phyloP scores from a whole-genome alignment of 2,329 filamentous ascomycete genomes.

The Aureobasidium vineae region DNA sequence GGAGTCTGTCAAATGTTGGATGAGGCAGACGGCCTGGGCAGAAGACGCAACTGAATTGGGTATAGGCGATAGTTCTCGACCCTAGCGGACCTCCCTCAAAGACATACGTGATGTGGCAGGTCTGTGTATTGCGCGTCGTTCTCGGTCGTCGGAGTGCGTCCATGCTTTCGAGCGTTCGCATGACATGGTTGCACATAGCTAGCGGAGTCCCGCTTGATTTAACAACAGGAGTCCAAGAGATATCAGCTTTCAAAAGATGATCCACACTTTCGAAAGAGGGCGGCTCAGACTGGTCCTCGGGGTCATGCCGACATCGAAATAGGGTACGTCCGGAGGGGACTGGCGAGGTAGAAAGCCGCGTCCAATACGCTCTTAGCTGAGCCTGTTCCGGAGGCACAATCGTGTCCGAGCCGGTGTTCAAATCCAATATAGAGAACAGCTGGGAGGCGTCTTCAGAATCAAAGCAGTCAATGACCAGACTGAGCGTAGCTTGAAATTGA shows the following conservation, averaged over 20 bases:
- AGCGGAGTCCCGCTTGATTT: not conserved
- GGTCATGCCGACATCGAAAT: conserved; percentile 31
- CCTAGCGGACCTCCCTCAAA: conserved; percentile 24
- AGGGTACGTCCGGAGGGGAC: conserved; percentile 13
- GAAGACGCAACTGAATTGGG: conserved; percentile 33
- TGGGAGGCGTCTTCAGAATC: conserved; percentile 35
- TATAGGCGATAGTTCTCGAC: conserved; percentile 19
- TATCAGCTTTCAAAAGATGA: conserved; percentile 26
- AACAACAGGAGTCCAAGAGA: conserved; percentile 29
- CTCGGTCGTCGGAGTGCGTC: conserved; percentile 34
- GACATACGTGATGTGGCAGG: conserved; percentile 25
- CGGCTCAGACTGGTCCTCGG: not conserved
- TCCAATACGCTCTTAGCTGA: conserved; percentile 35
- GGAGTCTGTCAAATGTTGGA: conserved; percentile 35
- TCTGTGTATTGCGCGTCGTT: not conserved
- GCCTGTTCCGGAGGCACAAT: conserved; percentile 29
- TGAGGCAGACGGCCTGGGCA: conserved; percentile 31
- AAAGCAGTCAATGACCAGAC: conserved; percentile 34
- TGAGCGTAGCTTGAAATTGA: conserved; percentile 30
- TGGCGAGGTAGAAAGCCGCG: conserved; percentile 35
- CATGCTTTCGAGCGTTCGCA: conserved; percentile 6
- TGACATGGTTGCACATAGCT: conserved; percentile 12
- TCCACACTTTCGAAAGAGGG: conserved; percentile 28
- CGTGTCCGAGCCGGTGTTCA: conserved; percentile 21
- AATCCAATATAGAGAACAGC: conserved; percentile 34